Evolutionary conservation across 441 rosid species (phyloP).

Genomic region (Hura crepitans): DNA sequence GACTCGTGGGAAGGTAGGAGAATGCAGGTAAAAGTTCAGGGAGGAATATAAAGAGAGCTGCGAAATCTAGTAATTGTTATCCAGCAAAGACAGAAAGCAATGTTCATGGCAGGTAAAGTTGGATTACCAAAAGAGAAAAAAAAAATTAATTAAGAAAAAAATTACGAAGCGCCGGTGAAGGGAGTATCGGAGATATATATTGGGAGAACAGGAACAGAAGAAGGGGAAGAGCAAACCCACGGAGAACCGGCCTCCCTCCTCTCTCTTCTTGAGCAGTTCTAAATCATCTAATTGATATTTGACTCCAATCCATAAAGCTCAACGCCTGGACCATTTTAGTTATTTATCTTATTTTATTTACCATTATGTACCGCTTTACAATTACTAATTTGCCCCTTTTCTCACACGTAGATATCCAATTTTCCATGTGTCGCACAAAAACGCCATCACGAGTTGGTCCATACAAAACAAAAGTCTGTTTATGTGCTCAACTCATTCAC

Average conservation of each 20-base stretch:
- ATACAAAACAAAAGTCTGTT: too few relatives aligned
- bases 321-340: background rate
- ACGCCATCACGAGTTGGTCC: too few relatives aligned
- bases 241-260: background rate
- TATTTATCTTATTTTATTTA: background rate
- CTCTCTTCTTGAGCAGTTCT: background rate
- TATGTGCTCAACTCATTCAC: too few relatives aligned
- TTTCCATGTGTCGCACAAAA: too few relatives aligned
- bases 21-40: slow-evolving; percentile 31
- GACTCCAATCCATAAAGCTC: background rate
- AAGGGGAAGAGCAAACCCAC: background rate
- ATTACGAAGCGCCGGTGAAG: background rate
- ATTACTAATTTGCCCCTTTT: background rate
- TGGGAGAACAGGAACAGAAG: background rate
- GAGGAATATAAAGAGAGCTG: slow-evolving; percentile 11
- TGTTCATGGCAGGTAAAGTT: slow-evolving; percentile 19
- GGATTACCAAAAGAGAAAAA: background rate
- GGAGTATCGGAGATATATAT: background rate
- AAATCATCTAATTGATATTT: slow-evolving; percentile 6
- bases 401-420: too few relatives aligned
- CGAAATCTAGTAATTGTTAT: slow-evolving; percentile 12
- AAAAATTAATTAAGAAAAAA: too few relatives aligned
- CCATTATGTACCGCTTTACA: background rate
- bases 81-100: slow-evolving; percentile 14
- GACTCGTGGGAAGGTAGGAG: slow-evolving; percentile 9